phyloP scores from a whole-genome alignment of 1,284 basidiomycete genomes.

The Puccinia triticina region DNA sequence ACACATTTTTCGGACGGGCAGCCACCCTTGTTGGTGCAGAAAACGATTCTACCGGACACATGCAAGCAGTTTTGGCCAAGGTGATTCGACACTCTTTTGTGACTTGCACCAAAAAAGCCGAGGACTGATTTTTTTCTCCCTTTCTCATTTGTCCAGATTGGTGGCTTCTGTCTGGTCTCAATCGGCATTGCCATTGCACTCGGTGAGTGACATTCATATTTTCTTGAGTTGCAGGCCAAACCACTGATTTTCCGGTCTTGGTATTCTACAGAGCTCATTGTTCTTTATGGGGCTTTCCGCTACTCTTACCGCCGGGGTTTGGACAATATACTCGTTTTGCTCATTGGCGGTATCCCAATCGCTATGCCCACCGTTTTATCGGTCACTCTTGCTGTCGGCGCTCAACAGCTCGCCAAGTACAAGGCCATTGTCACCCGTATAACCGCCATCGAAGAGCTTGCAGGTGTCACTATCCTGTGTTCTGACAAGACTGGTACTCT shows the following conservation, averaged over 20 bases:
- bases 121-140: constrained; percentile 94
- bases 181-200: constrained; percentile 64
- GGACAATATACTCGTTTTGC: constrained; percentile 91
- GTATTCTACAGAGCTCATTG: constrained; percentile 78
- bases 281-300: constrained; percentile 82
- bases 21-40: constrained; percentile 94
- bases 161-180: constrained; percentile 88
- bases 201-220: constrained; percentile 4
- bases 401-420: constrained; percentile 96
- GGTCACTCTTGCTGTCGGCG: constrained; percentile 94
- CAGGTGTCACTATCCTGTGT: constrained; percentile 93
- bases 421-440: constrained; percentile 98
- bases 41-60: constrained; percentile 89
- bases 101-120: constrained; percentile 78
- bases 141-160: constrained; percentile 90
- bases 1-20: constrained; percentile 65
- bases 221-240: not conserved
- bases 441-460: constrained; percentile 94
- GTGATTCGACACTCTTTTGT: constrained; percentile 67
- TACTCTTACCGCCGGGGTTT: constrained; percentile 90
- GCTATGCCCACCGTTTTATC: constrained; percentile 94
- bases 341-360: constrained; percentile 98
- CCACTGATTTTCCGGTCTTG: constrained; percentile 14
- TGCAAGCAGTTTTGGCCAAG: constrained; percentile 98
- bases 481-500: constrained; percentile 97